Evolutionary conservation across 2,329 filamentous ascomycete species (phyloP).

Genomic region (Epichloe amarillans): DNA sequence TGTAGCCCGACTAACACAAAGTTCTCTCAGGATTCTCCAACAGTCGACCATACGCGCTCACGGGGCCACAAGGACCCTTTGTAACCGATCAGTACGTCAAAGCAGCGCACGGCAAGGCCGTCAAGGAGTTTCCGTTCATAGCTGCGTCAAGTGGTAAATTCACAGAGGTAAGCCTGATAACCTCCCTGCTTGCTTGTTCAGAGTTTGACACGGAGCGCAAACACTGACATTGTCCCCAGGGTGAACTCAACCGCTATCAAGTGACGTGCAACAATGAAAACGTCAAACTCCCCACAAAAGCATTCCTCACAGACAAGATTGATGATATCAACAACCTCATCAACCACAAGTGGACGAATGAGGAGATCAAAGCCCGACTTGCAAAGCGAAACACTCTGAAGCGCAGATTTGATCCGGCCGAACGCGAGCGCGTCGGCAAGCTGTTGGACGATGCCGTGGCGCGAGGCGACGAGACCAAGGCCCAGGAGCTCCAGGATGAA

Average conservation of each 20-base stretch:
- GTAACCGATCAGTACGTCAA: conserved; percentile 76
- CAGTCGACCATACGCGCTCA: conserved; percentile 73
- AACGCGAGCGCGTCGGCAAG: conserved; percentile 53
- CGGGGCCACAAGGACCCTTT: conserved; percentile 62
- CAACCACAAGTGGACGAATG: conserved; percentile 68
- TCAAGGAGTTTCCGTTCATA: conserved; percentile 80
- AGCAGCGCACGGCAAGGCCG: conserved; percentile 68
- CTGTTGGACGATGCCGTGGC: conserved; percentile 53
- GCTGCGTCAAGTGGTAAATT: conserved; percentile 76
- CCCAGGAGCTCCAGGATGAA: conserved; percentile 41
- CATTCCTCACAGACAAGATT: conserved; percentile 56
- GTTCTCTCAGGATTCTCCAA: conserved; percentile 51
- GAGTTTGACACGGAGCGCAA: not conserved
- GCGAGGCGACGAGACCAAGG: conserved; percentile 46
- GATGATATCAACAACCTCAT: conserved; percentile 69
- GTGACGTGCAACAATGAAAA: conserved; percentile 60
- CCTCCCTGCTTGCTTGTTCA: no score
- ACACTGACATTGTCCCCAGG: conserved; percentile 29
- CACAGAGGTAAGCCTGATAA: conserved; percentile 49
- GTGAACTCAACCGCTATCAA: conserved; percentile 72
- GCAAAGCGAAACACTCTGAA: conserved; percentile 55
- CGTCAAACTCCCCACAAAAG: conserved; percentile 60
- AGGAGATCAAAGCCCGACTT: conserved; percentile 69
- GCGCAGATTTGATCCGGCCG: conserved; percentile 50
- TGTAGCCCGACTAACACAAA: not conserved